Base-by-base conservation (phyloP, 768 basidiomycete genomes). In the Mycena chlorophos region DNA sequence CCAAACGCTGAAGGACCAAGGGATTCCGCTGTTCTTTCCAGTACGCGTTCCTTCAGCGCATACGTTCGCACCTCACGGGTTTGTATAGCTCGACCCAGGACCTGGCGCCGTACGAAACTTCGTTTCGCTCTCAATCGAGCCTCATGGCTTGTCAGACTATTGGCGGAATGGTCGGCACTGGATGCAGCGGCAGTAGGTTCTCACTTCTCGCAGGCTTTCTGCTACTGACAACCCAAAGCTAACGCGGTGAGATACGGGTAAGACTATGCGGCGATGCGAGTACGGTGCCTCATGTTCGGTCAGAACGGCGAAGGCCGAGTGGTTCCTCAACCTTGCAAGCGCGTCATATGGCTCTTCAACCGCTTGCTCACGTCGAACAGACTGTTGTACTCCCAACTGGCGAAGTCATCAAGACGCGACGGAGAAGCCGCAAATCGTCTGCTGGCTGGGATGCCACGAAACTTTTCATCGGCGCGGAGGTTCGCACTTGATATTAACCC, bases 361-460 rank as follows among this genome's bases (percentile, higher is more conserved):
- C 20, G 31, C 16, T 42, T 25, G 22, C 31, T 46, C 49, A 54
- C 58, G 50, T 42, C 12, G 5, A 49, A 19, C 51, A 90, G 88
- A 94, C 91, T 0, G 91, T 89, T 3, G 91, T 94, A 0, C 82
- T 94, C 26, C 90, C 92, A 0, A 84, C 79, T 49, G 91, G 94
- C 5, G 83, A 92, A 66, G 85, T 97, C 10, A 86, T 97, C 64
- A 93, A 94, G 68, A 96, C 94, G 0, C 83, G 92, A 20, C 77
- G 80, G 53, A 75, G 88, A 42, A 85, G 88, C 20, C 77, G 91
- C 46, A 95, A 97, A 67, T 93, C 90, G 3, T 82, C 92, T 1
- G 89, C 91, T 0, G 94, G 94, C 0, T 94, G 89, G 64, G 94
- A 95, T 65, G 79, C 82, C 1, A 94, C 90, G 0, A 94, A 94